phyloP scores from a whole-genome alignment of 306 rosid species.

The Cicer yamashitae region DNA sequence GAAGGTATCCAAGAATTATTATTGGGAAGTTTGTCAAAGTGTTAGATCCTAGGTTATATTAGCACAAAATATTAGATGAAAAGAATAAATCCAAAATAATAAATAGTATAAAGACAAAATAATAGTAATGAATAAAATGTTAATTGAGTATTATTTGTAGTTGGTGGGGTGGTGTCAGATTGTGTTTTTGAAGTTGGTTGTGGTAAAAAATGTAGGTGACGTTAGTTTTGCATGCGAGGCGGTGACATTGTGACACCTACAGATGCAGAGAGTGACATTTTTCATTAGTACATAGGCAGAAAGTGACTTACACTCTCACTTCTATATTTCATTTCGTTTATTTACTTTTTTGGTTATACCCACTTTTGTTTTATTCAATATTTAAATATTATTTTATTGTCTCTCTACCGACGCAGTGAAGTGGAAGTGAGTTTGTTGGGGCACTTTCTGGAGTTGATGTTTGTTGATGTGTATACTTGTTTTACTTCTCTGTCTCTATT shows the following conservation, averaged over 20 bases:
- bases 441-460: too few relatives aligned
- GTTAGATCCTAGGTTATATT: not conserved
- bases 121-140: not conserved
- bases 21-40: not conserved
- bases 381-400: not conserved
- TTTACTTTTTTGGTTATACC: slow-evolving; percentile 12
- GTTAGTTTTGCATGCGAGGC: not conserved
- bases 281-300: not conserved
- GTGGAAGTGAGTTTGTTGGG: too few relatives aligned
- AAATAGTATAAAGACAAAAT: not conserved
- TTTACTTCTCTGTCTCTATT: too few relatives aligned
- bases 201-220: not conserved
- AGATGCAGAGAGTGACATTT: not conserved
- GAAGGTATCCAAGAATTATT: not conserved
- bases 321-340: slow-evolving; percentile 5
- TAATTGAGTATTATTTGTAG: not conserved
- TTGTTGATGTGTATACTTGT: too few relatives aligned
- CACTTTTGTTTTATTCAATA: slow-evolving; percentile 1
- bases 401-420: slow-evolving; percentile 1
- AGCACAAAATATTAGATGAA: not conserved
- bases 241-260: slow-evolving; percentile 8
- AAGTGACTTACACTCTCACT: slow-evolving; percentile 1
- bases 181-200: not conserved
- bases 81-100: not conserved
- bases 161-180: not conserved